Evolutionary conservation across 208 protist species (phyloP), one percentile per base, ranked within the genome.

Genomic region (Crithidia sp.): DNA sequence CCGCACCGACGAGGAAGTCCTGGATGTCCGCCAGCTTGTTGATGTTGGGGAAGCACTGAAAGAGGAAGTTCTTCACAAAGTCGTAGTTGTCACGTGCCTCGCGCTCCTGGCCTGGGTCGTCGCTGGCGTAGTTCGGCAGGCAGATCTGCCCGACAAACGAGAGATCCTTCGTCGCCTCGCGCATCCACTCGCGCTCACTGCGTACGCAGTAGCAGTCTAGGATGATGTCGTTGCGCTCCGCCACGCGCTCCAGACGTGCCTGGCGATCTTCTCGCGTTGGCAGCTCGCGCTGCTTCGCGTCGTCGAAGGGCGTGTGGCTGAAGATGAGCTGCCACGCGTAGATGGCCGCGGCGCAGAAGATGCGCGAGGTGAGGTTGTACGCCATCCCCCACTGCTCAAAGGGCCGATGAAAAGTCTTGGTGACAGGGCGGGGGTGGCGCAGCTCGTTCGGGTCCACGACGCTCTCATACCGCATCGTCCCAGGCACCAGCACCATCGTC

Each of bases 321-420:
- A 97, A 97, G 64, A 97, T 91, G 61, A 97, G 81, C 75, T 93
- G 88, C 93, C 93, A 97, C n/a, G 93, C 86, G 78, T 97, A 97
- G 43, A 91, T 84, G 39, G 90, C 90, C 0, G 89, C 93, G 0
- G 87, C 89, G 45, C 73, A 87, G 74, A 92, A 95, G 63, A 92
- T 69, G n/a, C 89, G 81, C 7, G 80, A 72, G 36, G 77, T 74
- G 53, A 95, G 75, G 60, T 65, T 74, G 75, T 88, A 65, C 36
- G 88, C 86, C 63, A 79, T 86, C 65, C 87, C 85, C 91, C 93
- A 97, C 53, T 76, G 76, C 79, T 95, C 90, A 78, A 94, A 95
- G 0, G 93, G 93, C 0, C 88, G 87, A 16, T 73, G 72, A 58
- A 94, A 87, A 1, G 66, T 12, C 72, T 93, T 93, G 36, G 66